Evolutionary conservation across 345 rosid species (phyloP).

Genomic region (Gossypium sturtianum): DNA sequence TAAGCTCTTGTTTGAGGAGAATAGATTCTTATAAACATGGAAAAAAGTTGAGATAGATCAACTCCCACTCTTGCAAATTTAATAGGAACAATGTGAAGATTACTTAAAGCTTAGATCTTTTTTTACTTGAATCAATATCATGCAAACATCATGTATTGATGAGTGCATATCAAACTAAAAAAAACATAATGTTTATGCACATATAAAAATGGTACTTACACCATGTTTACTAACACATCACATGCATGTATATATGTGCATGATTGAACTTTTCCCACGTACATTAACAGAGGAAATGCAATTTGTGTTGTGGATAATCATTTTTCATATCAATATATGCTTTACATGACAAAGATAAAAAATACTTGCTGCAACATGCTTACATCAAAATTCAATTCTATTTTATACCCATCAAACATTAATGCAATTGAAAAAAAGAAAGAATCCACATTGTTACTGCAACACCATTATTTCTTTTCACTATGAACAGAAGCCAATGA

Average conservation of each 20-base stretch:
- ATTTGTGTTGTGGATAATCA: neutral
- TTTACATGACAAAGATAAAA: neutral
- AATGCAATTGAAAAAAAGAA: no score
- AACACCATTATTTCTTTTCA: no score
- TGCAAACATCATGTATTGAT: neutral
- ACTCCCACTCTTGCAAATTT: neutral
- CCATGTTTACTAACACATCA: neutral
- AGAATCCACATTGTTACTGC: no score
- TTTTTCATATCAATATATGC: neutral
- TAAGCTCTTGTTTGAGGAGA: neutral
- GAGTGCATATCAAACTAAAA: neutral
- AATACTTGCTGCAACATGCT: no score
- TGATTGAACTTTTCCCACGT: neutral
- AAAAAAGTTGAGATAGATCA: neutral
- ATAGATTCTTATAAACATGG: neutral
- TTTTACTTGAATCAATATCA: neutral
- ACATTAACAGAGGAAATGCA: neutral
- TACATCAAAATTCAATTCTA: no score
- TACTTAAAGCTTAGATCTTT: neutral
- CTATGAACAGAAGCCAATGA: no score
- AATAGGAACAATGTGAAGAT: neutral
- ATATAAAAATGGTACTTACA: neutral
- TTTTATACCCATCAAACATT: no score
- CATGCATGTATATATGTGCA: neutral
- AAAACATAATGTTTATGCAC: neutral